Conservation (phyloP, 1,284 basidiomycete genomes). For the Apiotrichum gamsii region DNA sequence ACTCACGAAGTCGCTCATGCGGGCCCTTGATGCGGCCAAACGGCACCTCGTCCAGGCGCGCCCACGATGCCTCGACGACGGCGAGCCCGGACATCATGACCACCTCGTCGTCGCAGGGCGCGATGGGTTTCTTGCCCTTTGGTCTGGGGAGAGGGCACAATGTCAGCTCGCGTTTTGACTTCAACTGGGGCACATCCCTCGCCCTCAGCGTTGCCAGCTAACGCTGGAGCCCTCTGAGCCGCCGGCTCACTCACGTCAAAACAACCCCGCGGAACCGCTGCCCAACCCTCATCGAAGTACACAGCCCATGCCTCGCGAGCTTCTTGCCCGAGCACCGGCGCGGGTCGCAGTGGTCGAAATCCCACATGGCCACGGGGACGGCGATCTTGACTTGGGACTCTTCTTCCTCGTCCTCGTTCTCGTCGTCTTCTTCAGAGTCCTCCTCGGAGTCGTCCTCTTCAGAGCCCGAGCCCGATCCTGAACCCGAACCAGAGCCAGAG, state of each 20-base stretch:
- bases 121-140: slow-evolving; percentile 72
- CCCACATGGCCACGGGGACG: slow-evolving; percentile 85
- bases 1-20: slow-evolving; percentile 79
- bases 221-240: background rate
- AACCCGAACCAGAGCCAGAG: slow-evolving; percentile 5
- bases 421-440: slow-evolving; percentile 48
- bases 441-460: slow-evolving; percentile 30
- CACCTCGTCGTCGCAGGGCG: slow-evolving; percentile 77
- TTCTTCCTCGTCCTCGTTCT: slow-evolving; percentile 32
- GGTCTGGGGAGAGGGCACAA: slow-evolving; percentile 56
- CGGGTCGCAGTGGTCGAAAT: slow-evolving; percentile 96
- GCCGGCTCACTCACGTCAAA: slow-evolving; percentile 72
- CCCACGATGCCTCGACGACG: slow-evolving; percentile 98
- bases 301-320: slow-evolving; percentile 74
- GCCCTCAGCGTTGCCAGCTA: too few relatives aligned
- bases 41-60: slow-evolving; percentile 85
- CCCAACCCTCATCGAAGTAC: slow-evolving; percentile 77
- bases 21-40: slow-evolving; percentile 90
- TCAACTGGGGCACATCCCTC: too few relatives aligned
- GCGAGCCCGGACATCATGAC: slow-evolving; percentile 72
- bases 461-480: slow-evolving; percentile 34
- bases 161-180: too few relatives aligned
- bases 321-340: slow-evolving; percentile 92
- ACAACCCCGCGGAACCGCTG: slow-evolving; percentile 85
- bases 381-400: slow-evolving; percentile 48